These are phyloP conservation scores for Paraphaeosphaeria sporulosa DNA, from an alignment of 2,329 filamentous ascomycete genomes.

Conservation along the genomic window DNA sequence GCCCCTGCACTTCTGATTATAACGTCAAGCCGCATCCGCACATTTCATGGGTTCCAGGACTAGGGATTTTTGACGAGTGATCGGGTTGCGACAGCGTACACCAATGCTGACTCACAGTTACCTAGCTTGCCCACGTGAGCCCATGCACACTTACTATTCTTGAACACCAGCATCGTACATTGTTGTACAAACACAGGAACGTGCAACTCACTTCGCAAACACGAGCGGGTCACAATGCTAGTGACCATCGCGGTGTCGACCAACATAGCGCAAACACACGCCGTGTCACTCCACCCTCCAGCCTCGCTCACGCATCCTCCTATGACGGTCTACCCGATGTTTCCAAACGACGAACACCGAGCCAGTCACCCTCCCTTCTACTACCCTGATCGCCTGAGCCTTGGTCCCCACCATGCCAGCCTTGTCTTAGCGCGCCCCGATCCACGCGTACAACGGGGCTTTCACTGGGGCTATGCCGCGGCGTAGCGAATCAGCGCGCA, in stretches of 20 bases:
- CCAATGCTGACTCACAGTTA: too few species aligned
- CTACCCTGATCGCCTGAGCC: not conserved
- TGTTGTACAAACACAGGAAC: not conserved
- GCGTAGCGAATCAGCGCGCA: not conserved
- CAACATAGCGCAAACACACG: too few species aligned
- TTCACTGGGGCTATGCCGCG: conserved; percentile 2
- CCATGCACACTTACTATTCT: not conserved
- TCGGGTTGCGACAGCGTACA: too few species aligned
- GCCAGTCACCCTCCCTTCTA: not conserved
- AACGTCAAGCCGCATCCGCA: too few species aligned
- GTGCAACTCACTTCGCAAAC: not conserved
- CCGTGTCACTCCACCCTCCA: not conserved
- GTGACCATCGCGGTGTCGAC: too few species aligned
- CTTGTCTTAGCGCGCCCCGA: not conserved
- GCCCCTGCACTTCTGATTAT: too few species aligned
- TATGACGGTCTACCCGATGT: not conserved
- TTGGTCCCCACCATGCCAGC: not conserved
- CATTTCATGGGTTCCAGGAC: too few species aligned
- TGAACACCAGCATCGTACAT: not conserved
- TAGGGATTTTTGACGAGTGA: too few species aligned
- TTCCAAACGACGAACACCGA: conserved; percentile 6
- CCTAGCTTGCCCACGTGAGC: not conserved
- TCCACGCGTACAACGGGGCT: conserved; percentile 2
- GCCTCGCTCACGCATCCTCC: not conserved
- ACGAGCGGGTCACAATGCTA: too few species aligned